Percentiles rank a stretch among this genome's conserved stretches.
Conservation (phyloP, 2,329 filamentous ascomycete genomes). For the Raffaelea ambrosiae region DNA sequence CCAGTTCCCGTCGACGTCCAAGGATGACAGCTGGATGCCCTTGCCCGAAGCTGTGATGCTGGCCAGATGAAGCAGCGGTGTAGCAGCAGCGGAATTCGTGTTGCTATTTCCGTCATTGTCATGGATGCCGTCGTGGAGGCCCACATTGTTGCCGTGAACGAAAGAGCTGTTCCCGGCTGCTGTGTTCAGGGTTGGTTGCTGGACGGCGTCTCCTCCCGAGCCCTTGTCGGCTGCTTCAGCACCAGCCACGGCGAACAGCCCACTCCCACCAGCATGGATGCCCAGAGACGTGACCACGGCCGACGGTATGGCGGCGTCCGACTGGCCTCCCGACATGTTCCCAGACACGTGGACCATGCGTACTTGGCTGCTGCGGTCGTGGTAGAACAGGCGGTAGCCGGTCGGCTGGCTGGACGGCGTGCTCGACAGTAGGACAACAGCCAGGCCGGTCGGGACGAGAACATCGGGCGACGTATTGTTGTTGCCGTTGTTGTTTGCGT, state of each 20-base stretch:
- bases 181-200: no score
- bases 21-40: not conserved
- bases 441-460: not conserved
- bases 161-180: no score
- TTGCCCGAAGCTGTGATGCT: not conserved
- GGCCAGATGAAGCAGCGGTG: not conserved
- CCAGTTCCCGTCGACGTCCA: not conserved
- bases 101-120: no score
- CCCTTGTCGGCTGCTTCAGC: no score
- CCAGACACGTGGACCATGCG: not conserved
- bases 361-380: not conserved
- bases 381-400: conserved; percentile 1
- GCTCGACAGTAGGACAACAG: not conserved
- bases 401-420: no score
- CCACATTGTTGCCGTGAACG: no score
- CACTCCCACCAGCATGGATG: not conserved
- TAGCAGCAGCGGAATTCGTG: not conserved
- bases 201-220: no score
- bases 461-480: not conserved
- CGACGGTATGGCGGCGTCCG: no score
- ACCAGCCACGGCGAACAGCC: not conserved
- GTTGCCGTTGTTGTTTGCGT: not conserved
- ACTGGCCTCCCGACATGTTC: no score
- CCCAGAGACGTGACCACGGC: not conserved
- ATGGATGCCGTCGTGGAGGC: no score